Conservation (phyloP, 1,284 basidiomycete genomes). For the Leucoagaricus sp. region DNA sequence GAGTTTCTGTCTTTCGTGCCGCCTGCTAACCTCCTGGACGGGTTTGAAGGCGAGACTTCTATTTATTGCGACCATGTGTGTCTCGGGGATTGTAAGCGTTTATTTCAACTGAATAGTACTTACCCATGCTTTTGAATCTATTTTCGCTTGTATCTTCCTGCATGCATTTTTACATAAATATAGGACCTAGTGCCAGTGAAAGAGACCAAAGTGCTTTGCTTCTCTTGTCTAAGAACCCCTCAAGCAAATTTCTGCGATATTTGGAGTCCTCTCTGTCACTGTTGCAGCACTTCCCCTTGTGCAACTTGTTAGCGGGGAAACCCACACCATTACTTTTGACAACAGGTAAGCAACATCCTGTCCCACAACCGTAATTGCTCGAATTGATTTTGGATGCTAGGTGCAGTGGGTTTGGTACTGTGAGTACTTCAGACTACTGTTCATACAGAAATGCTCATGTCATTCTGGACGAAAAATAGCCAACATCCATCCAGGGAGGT, state of each 20-base stretch:
- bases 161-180: neutral
- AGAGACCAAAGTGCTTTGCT: neutral
- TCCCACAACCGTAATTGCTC: neutral
- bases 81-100: too few species aligned
- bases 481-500: constrained; percentile 28
- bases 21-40: too few species aligned
- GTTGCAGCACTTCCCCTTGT: neutral
- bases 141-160: too few species aligned
- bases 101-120: too few species aligned
- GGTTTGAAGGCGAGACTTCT: too few species aligned
- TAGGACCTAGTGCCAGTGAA: neutral
- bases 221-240: too few species aligned
- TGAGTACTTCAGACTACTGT: constrained; percentile 13
- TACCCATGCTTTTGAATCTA: too few species aligned
- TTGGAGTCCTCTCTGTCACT: neutral
- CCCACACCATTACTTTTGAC: constrained; percentile 14
- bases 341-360: constrained; percentile 4
- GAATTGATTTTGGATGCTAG: constrained; percentile 8
- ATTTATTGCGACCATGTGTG: too few species aligned
- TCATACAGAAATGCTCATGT: neutral
- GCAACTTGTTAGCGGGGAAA: constrained; percentile 17
- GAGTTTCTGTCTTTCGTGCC: too few species aligned
- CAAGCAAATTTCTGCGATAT: too few species aligned
- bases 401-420: constrained; percentile 29
- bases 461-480: constrained; percentile 16